Percentiles rank a stretch among this genome's conserved stretches.
phyloP scores from a whole-genome alignment of 352 stramenopile genomes.

The Phytophthora litchii region DNA sequence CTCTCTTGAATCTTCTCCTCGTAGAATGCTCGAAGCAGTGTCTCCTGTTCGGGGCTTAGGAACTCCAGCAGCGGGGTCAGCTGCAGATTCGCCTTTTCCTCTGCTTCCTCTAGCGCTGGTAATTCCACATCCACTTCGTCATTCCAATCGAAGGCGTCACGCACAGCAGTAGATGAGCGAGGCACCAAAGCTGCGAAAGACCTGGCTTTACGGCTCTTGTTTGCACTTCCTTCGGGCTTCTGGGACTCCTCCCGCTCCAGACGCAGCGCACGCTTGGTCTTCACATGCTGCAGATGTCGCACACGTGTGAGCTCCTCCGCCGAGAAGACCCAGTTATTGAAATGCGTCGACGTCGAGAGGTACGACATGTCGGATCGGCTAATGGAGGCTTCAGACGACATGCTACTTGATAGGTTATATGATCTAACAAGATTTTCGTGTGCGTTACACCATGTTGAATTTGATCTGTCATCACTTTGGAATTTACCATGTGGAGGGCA shows the following conservation, averaged over 20 bases:
- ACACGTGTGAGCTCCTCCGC: slow-evolving; percentile 60
- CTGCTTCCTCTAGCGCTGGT: slow-evolving; percentile 43
- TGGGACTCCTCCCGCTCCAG: slow-evolving; percentile 60
- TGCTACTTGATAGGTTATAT: slow-evolving; percentile 10
- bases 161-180: slow-evolving; percentile 58
- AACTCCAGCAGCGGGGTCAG: slow-evolving; percentile 64
- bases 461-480: slow-evolving; percentile 10
- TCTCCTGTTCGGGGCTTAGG: slow-evolving; percentile 67
- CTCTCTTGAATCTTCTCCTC: slow-evolving; percentile 84
- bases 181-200: slow-evolving; percentile 84
- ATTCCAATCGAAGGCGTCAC: slow-evolving; percentile 78
- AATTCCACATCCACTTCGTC: slow-evolving; percentile 66
- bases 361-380: slow-evolving; percentile 65
- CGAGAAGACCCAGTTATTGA: slow-evolving; percentile 91
- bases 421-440: not conserved
- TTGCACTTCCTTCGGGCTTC: slow-evolving; percentile 29
- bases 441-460: slow-evolving; percentile 23
- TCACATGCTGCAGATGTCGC: slow-evolving; percentile 68
- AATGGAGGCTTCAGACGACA: slow-evolving; percentile 1
- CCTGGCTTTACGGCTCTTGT: slow-evolving; percentile 59
- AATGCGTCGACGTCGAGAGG: slow-evolving; percentile 84
- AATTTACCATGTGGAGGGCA: slow-evolving; percentile 19
- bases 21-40: slow-evolving; percentile 72
- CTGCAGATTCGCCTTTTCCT: slow-evolving; percentile 60
- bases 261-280: slow-evolving; percentile 62